Conservation (phyloP, 352 stramenopile genomes). For the Phytophthora palmivora region DNA sequence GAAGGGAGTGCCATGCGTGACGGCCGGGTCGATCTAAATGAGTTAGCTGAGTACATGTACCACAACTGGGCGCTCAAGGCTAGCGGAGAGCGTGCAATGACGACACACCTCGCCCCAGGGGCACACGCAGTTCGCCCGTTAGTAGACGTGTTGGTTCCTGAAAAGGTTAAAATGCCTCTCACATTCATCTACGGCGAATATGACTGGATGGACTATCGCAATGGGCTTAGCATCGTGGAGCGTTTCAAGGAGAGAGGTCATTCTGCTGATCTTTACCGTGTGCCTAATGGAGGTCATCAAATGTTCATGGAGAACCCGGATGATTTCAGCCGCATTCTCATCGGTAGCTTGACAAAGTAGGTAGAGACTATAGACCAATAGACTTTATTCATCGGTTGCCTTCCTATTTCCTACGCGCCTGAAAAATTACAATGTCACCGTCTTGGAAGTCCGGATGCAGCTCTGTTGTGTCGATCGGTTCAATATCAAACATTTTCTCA, state of each 20-base stretch:
- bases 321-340: slow-evolving; percentile 71
- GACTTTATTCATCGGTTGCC: slow-evolving; percentile 16
- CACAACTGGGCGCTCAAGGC: slow-evolving; percentile 87
- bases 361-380: slow-evolving; percentile 13
- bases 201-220: slow-evolving; percentile 89
- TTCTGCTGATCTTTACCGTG: slow-evolving; percentile 57
- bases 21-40: slow-evolving; percentile 62
- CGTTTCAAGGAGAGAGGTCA: slow-evolving; percentile 45
- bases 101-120: slow-evolving; percentile 75
- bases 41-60: slow-evolving; percentile 84
- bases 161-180: slow-evolving; percentile 76
- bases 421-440: slow-evolving; percentile 70
- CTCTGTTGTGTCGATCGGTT: slow-evolving; percentile 45
- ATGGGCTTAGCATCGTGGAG: slow-evolving; percentile 70
- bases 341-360: slow-evolving; percentile 45
- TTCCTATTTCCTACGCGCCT: slow-evolving; percentile 40
- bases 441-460: slow-evolving; percentile 75
- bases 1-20: slow-evolving; percentile 72
- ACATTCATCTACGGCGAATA: slow-evolving; percentile 87
- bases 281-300: slow-evolving; percentile 77
- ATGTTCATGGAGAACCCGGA: slow-evolving; percentile 85
- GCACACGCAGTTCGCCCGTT: slow-evolving; percentile 73
- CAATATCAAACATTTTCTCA: slow-evolving; percentile 54
- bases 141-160: slow-evolving; percentile 63
- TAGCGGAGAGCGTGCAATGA: slow-evolving; percentile 77